phyloP scores from a whole-genome alignment of 768 basidiomycete genomes.

The Botryobasidium botryosum region DNA sequence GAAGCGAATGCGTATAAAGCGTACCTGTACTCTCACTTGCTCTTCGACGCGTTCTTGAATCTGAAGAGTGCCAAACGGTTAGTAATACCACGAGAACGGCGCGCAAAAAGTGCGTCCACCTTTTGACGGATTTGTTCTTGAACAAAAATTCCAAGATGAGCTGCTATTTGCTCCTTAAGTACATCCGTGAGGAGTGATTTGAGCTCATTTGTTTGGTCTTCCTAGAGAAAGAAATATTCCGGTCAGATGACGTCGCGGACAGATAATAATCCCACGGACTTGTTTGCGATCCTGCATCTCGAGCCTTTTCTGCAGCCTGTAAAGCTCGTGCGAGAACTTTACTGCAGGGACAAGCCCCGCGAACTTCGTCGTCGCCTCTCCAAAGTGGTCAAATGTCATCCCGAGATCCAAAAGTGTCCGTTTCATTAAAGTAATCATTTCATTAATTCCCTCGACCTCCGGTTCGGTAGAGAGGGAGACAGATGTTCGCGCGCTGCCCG shows the following conservation, averaged over 20 bases:
- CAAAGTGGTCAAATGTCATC: not conserved
- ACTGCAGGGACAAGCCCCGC: not conserved
- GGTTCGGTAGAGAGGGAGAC: not conserved
- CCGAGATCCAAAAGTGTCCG: conserved; percentile 1
- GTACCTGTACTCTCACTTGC: not conserved
- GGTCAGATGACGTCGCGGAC: not conserved
- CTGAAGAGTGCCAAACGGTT: too few relatives aligned
- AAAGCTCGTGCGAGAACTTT: not conserved
- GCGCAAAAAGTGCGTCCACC: too few relatives aligned
- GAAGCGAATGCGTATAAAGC: too few relatives aligned
- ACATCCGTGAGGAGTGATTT: conserved; percentile 22
- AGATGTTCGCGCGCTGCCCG: too few relatives aligned
- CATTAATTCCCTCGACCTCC: not conserved
- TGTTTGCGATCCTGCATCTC: conserved; percentile 1
- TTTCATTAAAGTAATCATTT: conserved; percentile 1
- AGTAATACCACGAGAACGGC: too few relatives aligned
- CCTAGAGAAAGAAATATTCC: not conserved
- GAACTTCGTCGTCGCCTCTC: not conserved
- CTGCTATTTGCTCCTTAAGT: conserved; percentile 28
- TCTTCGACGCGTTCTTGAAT: conserved; percentile 2
- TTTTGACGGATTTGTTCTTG: too few relatives aligned
- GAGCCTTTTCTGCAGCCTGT: not conserved
- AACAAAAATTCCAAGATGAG: conserved; percentile 19
- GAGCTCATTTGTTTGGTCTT: conserved; percentile 22
- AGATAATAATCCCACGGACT: not conserved